Evolutionary conservation across 2,329 filamentous ascomycete species (phyloP), one percentile per base, ranked within the genome.

Genomic region (Raffaelea deltoideospora): DNA sequence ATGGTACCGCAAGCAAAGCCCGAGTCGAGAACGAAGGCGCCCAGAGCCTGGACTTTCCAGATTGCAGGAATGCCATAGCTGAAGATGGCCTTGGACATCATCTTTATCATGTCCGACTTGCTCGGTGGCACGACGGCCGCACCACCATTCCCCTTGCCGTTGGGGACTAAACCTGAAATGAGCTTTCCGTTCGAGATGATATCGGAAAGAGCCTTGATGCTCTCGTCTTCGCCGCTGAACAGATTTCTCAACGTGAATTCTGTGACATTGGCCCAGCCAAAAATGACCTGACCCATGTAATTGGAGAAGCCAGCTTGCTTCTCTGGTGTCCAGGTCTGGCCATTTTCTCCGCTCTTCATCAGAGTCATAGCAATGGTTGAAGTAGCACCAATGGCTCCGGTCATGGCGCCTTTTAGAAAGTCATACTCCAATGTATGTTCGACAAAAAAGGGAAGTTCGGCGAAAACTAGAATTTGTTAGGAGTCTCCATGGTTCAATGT

Each of bases 11-110:
- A 58, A 30, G 30, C 40, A 20, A 34, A 34, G 26, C 52, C 55
- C n/a, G 52, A 49, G 46, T 57, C 51, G 29, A 58, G 35, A 30
- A 59, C 37, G 31, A 59, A 58, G 11, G 50, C 46, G 18, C 46
- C 43, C 9, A 40, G 42, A 4, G 42, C 41, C 5, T 52, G 49
- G 22, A 34, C 34, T 11, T 40, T 38, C 56, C 55, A 59, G 3
- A 52, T 30, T 13, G 40, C 37, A 8, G 56, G 54, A 37, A 59
- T 54, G 32, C 50, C 43, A 31, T 43, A 54, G 31, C 42, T 52
- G 37, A 45, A 57, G 35, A 57, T 47, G 27, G 47, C 32, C 39
- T 48, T 52, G 35, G 50, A 36, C 35, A 43, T 42, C 31, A 21
- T 10, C 15, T 24, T 24, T 13, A 13, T 10, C 17, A 11, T 10